Evolutionary conservation across 345 rosid genomes (phyloP), one percentile per base, ranked within the genome.

Genomic region (Ceriops zippeliana): DNA sequence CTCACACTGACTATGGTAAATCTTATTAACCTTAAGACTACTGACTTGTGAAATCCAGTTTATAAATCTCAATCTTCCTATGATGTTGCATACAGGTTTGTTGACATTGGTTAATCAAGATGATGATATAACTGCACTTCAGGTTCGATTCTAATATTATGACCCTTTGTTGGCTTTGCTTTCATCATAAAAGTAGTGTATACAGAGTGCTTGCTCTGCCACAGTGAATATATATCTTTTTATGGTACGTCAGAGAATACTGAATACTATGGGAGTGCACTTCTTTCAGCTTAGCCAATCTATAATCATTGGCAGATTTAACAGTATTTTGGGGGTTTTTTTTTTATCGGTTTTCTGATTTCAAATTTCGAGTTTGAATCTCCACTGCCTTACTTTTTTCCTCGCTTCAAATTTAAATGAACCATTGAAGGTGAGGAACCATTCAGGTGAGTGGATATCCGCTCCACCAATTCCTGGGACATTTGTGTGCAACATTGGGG

Each of bases 401-500:
- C 19, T 42, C 5, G 49, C 49, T 42, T 38, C 49, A 53, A 66
- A 58, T 13, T 37, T 71, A 38, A 51, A 59, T 31, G 47, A 47
- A 27, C 27, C 75, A 28, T 37, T 75, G 77, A 77, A 93, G 97
- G 98, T 89, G 80, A 83, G 84, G 75, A 93, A 93, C 79, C 64
- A 66, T 53, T 62, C 87, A 0, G 97, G 96, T 2, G 90, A 90
- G 52, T 93, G 98, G 97, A 86, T 93, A 73, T 80, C 89, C 9
- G 97, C 97, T 47, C 82, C 86, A n/a, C 96, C 97, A 0, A 76
- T 90, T 27, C 90, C 92, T 0, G 96, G 95, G 70, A 73, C 96
- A 21, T 89, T 91, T 75, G 89, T 91, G 15, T 93, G 97, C 83
- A 91, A 88, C 89, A 91, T 93, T 3, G 92, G 98, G 1, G 95